A percentile compares a stretch with the other conserved stretches of the same genome.
These are phyloP conservation scores for Fusarium sp. DNA, from an alignment of 2,329 filamentous ascomycete species.

Conservation along the genomic window DNA sequence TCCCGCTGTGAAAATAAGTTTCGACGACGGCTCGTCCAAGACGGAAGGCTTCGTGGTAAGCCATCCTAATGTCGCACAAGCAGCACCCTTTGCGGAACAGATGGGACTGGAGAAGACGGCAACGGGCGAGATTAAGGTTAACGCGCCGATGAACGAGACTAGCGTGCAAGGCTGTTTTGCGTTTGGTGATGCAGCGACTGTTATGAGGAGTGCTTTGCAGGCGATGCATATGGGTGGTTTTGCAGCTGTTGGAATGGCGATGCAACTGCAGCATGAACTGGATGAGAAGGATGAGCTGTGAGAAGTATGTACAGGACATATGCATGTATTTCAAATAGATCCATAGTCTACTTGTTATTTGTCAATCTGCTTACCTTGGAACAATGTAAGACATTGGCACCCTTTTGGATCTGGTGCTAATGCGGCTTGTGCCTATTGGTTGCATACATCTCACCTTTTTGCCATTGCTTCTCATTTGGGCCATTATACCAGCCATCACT, in stretches of 20 bases:
- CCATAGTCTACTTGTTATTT: neutral
- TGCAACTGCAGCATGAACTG: conserved; percentile 40
- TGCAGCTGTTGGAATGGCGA: conserved; percentile 40
- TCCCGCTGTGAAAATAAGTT: conserved; percentile 47
- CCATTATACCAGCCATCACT: neutral
- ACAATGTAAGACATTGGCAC: too few species aligned
- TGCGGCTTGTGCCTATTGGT: neutral
- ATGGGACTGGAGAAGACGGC: conserved; percentile 53
- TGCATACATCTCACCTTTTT: neutral
- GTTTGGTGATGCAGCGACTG: conserved; percentile 57
- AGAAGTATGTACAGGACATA: too few species aligned
- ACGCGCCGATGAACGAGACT: conserved; percentile 57
- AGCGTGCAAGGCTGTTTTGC: conserved; percentile 61
- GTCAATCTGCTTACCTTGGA: neutral
- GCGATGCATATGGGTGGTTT: conserved; percentile 43
- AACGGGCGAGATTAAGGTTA: conserved; percentile 53
- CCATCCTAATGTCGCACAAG: conserved; percentile 49
- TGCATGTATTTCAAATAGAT: neutral
- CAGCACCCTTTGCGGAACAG: conserved; percentile 52
- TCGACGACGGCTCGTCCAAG: conserved; percentile 49
- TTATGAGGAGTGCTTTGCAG: conserved; percentile 42
- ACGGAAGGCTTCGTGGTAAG: conserved; percentile 53
- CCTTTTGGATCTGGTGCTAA: neutral
- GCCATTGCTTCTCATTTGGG: neutral
- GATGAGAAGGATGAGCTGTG: conserved; percentile 42